Conservation (phyloP, 345 rosid genomes). For the Dipteronia dyeriana region DNA sequence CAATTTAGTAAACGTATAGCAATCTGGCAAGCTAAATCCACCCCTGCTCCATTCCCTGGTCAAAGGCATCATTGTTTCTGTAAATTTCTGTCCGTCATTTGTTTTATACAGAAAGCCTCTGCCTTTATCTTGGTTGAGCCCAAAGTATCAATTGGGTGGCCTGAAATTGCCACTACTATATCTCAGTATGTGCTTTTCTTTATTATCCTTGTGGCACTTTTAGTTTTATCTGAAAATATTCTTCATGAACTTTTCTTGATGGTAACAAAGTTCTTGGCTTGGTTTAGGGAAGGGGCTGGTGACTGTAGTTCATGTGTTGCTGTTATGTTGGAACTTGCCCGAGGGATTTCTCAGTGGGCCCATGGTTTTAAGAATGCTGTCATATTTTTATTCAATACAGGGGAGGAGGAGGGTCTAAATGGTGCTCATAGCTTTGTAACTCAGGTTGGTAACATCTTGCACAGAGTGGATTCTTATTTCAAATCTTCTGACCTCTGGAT, state of each 20-base stretch:
- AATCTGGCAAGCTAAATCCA: not conserved
- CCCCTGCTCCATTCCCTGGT: not conserved
- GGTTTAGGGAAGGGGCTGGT: slow-evolving; percentile 90
- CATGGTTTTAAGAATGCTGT: slow-evolving; percentile 88
- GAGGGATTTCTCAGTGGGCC: slow-evolving; percentile 90
- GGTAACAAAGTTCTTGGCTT: slow-evolving; percentile 20
- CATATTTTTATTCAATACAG: slow-evolving; percentile 87
- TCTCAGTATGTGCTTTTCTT: not conserved
- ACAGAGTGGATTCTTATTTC: not conserved
- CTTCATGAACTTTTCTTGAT: not conserved
- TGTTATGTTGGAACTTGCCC: slow-evolving; percentile 97
- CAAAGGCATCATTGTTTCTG: not conserved
- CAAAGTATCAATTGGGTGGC: not conserved
- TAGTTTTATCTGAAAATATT: not conserved
- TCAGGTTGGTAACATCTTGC: slow-evolving; percentile 55
- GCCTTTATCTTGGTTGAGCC: not conserved
- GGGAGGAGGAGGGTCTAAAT: slow-evolving; percentile 94
- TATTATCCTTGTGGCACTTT: not conserved
- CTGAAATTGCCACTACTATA: slow-evolving; percentile 4
- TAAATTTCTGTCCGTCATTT: not conserved
- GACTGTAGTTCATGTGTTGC: slow-evolving; percentile 96
- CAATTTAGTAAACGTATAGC: not conserved
- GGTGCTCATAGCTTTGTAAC: slow-evolving; percentile 99
- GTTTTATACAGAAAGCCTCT: not conserved
- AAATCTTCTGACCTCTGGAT: not conserved